Evolutionary conservation across 139 green algal genomes (phyloP).

Genomic region (Coccomyxa sp.): DNA sequence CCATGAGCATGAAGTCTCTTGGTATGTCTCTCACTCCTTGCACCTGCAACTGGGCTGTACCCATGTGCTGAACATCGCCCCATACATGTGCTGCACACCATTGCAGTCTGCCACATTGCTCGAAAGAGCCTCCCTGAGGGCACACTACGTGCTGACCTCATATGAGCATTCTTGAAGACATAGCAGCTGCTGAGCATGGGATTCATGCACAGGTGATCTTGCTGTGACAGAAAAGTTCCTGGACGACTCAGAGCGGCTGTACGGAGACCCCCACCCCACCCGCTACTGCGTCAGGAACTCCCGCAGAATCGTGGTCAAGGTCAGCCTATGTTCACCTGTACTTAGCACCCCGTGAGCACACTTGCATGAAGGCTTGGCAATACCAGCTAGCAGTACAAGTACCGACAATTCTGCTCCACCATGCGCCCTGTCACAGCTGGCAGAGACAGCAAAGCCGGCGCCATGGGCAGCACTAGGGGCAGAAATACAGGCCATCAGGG

Average conservation of each 20-base stretch:
- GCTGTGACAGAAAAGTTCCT: slow-evolving; percentile 1
- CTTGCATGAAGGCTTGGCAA: background rate
- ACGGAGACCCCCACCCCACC: slow-evolving; percentile 17
- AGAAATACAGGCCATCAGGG: background rate
- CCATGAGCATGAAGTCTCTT: too few species aligned
- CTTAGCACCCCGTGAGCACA: background rate
- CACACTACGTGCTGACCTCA: too few species aligned
- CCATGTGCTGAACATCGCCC: too few species aligned
- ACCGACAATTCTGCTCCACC: background rate
- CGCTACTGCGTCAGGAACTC: slow-evolving; percentile 13
- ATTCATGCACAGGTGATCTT: background rate
- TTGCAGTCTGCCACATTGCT: too few species aligned
- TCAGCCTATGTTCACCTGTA: background rate
- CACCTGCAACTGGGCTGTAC: too few species aligned
- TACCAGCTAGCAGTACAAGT: background rate
- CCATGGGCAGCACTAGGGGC: background rate
- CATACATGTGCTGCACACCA: too few species aligned
- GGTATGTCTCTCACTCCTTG: too few species aligned
- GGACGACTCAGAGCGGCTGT: slow-evolving; percentile 2
- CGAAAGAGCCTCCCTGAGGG: too few species aligned
- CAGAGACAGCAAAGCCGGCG: background rate
- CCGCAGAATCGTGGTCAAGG: slow-evolving; percentile 35
- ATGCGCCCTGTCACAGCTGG: background rate
- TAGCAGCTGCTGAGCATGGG: too few species aligned
- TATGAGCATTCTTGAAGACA: too few species aligned